These are phyloP conservation scores for Gossypium schwendimanii DNA, from an alignment of 441 rosid species.

Conservation along the genomic window DNA sequence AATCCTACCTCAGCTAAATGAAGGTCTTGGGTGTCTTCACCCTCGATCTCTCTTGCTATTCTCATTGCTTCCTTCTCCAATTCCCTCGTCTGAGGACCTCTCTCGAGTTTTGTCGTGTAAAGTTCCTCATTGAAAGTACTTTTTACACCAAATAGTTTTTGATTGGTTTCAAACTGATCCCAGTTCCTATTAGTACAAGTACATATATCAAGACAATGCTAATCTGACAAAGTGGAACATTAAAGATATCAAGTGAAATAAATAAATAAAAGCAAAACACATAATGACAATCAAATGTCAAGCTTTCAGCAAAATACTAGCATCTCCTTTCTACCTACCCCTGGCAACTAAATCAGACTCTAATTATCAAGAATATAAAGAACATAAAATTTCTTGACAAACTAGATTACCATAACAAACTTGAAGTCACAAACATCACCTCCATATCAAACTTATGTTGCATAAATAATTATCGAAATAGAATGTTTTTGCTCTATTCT, in stretches of 20 bases:
- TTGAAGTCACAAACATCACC: background rate
- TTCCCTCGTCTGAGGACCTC: slow-evolving; percentile 54
- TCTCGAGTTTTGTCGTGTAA: slow-evolving; percentile 80
- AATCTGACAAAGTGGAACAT: background rate
- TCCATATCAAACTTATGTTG: background rate
- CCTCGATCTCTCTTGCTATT: slow-evolving; percentile 89
- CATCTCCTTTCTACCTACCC: background rate
- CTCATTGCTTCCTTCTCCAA: slow-evolving; percentile 72
- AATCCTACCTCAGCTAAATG: slow-evolving; percentile 81
- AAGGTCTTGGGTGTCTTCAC: slow-evolving; percentile 77
- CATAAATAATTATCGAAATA: background rate
- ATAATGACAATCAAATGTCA: background rate
- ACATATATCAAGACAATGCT: slow-evolving; percentile 3
- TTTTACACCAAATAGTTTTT: slow-evolving; percentile 67
- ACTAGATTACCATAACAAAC: too few relatives aligned
- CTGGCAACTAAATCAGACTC: background rate
- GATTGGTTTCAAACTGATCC: slow-evolving; percentile 84
- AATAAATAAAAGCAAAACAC: background rate
- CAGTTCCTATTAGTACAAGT: slow-evolving; percentile 44
- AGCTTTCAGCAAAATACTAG: background rate
- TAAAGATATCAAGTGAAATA: background rate
- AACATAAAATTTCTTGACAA: background rate
- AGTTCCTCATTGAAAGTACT: slow-evolving; percentile 82
- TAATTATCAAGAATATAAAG: background rate
- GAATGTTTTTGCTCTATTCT: background rate